Base-by-base conservation (phyloP, 768 basidiomycete genomes). In the Porpolomopsis calyptriformis region DNA sequence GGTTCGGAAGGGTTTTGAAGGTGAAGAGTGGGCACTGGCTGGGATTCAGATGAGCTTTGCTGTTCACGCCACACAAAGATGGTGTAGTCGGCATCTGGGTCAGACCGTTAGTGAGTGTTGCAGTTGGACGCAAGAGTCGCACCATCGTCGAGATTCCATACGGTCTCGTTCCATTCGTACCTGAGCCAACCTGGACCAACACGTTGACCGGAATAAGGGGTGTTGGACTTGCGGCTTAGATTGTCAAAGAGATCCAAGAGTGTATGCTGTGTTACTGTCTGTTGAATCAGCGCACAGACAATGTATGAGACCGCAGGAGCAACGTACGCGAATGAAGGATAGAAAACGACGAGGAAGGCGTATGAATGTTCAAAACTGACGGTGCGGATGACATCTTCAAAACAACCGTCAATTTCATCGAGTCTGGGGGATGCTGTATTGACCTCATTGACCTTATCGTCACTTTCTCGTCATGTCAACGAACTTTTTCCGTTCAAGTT, bases 121-220 rank as follows among this genome's bases (percentile, higher is more conserved):
- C 4, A 18, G 33, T n/a, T n/a, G 31, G 14, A 14, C 23, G 27
- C 26, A n/a, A 43, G 23, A 25, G 12, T 60, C 67, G 56, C 55
- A 85, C 91, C 91, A 57, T 97, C 92, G 58, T 94, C 89, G 9
- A 97, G 65, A 56, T 85, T 84, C 87, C 87, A 96, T 40, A 87
- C 61, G 0, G 77, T 68, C 11, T 79, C 76, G 52, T 80, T 78
- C 69, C 78, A 92, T 50, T 85, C 77, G 58, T 97, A 97, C 56
- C 91, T 89, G 40, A 94, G 66, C 78, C 88, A 90, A 27, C 85
- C 84, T 12, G 83, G 70, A 24, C 77, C 80, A 16, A 91, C 76
- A 16, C 76, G 74, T 49, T 75, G 65, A 14, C 76, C 76, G 45
- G 70, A 64, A 56, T 80, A 80, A 18, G 77, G 76, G 0, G 70